A percentile compares a stretch with the other conserved stretches of the same genome.
Conservation (phyloP, 2,329 filamentous ascomycete species). For the Hypoxylon sp. region DNA sequence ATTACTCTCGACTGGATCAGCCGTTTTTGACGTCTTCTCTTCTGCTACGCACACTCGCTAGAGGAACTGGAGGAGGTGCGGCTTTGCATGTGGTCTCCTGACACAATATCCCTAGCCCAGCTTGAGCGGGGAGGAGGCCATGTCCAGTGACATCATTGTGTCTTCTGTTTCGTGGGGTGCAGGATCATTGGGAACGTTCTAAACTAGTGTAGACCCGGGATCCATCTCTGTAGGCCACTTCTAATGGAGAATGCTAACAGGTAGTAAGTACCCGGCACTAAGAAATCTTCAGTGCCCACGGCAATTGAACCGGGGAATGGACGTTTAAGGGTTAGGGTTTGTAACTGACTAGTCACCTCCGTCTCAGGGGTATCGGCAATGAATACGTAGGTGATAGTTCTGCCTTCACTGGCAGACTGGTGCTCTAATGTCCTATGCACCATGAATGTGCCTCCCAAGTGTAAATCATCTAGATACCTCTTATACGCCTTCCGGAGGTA, state of each 20-base stretch:
- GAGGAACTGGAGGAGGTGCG: neutral
- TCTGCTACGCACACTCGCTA: neutral
- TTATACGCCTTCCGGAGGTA: too few species aligned
- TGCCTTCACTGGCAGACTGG: too few species aligned
- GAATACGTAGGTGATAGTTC: too few species aligned
- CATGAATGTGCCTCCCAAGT: too few species aligned
- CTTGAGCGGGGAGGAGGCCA: conserved; percentile 8
- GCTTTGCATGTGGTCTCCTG: neutral
- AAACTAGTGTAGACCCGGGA: conserved; percentile 18
- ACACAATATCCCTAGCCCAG: neutral
- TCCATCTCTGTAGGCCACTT: conserved; percentile 4
- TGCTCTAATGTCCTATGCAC: too few species aligned
- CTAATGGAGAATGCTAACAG: neutral
- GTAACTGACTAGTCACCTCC: neutral
- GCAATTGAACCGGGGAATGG: neutral
- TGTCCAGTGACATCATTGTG: conserved; percentile 34
- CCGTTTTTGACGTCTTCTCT: conserved; percentile 6
- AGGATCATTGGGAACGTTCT: conserved; percentile 20
- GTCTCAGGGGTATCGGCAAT: neutral
- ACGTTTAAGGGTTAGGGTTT: neutral
- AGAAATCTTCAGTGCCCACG: conserved; percentile 1
- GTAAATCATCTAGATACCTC: too few species aligned
- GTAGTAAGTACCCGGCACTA: conserved; percentile 15
- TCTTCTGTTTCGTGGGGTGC: conserved; percentile 23
- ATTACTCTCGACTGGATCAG: conserved; percentile 1